These are phyloP conservation scores for Astragalus glycyphyllos DNA, from an alignment of 306 rosid genomes.

Conservation along the genomic window DNA sequence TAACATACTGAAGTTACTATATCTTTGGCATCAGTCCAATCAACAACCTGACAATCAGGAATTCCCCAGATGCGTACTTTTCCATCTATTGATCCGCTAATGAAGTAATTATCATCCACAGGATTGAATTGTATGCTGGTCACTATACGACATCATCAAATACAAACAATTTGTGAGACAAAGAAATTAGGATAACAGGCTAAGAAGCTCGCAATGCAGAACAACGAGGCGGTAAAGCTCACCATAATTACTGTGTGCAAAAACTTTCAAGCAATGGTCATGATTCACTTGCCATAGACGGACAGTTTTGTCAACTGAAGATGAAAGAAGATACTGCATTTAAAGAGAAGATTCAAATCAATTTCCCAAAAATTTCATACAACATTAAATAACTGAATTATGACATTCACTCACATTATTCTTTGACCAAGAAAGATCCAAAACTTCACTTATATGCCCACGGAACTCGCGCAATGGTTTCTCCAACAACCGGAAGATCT, in stretches of 20 bases:
- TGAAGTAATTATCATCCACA: slow-evolving; percentile 83
- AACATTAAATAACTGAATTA: slow-evolving; percentile 33
- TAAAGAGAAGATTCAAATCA: slow-evolving; percentile 39
- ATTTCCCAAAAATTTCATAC: slow-evolving; percentile 8
- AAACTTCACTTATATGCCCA: slow-evolving; percentile 80
- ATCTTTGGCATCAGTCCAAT: slow-evolving; percentile 77
- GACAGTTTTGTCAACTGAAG: slow-evolving; percentile 89
- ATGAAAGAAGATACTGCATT: slow-evolving; percentile 83
- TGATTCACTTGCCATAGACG: slow-evolving; percentile 85
- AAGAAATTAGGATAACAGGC: slow-evolving; percentile 29
- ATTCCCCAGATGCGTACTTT: slow-evolving; percentile 95
- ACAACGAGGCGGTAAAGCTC: slow-evolving; percentile 35
- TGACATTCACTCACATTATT: slow-evolving; percentile 74
- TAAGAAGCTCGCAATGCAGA: slow-evolving; percentile 31
- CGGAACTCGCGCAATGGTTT: slow-evolving; percentile 83
- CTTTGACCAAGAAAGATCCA: slow-evolving; percentile 94
- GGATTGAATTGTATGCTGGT: slow-evolving; percentile 95
- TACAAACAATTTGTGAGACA: slow-evolving; percentile 36
- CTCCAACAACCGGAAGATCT: slow-evolving; percentile 77
- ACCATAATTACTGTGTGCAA: slow-evolving; percentile 95
- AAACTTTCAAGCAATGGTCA: slow-evolving; percentile 74
- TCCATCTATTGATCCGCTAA: slow-evolving; percentile 97
- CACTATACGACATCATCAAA: slow-evolving; percentile 61
- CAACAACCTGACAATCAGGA: slow-evolving; percentile 80
- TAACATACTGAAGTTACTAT: slow-evolving; percentile 92